phyloP scores from a whole-genome alignment of 768 basidiomycete genomes.

The Mycena latifolia region DNA sequence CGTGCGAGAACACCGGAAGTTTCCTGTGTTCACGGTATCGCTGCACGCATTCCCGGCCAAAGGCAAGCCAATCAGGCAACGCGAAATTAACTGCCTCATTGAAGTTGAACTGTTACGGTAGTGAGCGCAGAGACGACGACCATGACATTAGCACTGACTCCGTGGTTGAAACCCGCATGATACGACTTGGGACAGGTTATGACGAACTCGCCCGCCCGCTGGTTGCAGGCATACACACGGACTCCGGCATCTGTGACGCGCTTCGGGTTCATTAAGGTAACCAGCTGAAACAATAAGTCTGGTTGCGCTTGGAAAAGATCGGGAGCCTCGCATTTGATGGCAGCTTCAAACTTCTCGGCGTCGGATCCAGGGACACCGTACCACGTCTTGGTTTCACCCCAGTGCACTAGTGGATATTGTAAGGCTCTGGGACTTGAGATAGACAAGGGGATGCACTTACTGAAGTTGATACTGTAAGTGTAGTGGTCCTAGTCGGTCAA shows the following conservation, averaged over 20 bases:
- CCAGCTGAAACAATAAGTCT: conserved; percentile 95
- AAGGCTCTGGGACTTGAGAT: conserved; percentile 32
- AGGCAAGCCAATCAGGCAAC: conserved; percentile 92
- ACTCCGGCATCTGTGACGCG: conserved; percentile 90
- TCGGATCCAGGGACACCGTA: conserved; percentile 98
- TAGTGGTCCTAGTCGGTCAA: conserved; percentile 85
- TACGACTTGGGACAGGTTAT: conserved; percentile 98
- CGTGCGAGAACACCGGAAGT: conserved; percentile 97
- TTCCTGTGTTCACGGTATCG: conserved; percentile 93
- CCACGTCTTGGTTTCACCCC: conserved; percentile 99
- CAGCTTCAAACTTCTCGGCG: conserved; percentile 95
- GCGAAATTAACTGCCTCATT: conserved; percentile 99
- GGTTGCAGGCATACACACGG: conserved; percentile 93
- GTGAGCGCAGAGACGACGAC: conserved; percentile 36
- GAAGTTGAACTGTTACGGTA: conserved; percentile 83
- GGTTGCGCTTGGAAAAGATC: conserved; percentile 99
- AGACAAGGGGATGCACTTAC: conserved; percentile 60
- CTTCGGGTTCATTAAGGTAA: conserved; percentile 97
- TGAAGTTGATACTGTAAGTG: conserved; percentile 95
- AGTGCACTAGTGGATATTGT: conserved; percentile 79
- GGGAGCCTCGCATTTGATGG: conserved; percentile 94
- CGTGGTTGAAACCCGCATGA: conserved; percentile 98
- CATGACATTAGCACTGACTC: conserved; percentile 66
- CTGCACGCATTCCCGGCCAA: conserved; percentile 88
- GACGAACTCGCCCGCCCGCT: conserved; percentile 97